phyloP scores from a whole-genome alignment of 192 early-diverging fungal genomes.

The Fimicolochytrium jonesii region DNA sequence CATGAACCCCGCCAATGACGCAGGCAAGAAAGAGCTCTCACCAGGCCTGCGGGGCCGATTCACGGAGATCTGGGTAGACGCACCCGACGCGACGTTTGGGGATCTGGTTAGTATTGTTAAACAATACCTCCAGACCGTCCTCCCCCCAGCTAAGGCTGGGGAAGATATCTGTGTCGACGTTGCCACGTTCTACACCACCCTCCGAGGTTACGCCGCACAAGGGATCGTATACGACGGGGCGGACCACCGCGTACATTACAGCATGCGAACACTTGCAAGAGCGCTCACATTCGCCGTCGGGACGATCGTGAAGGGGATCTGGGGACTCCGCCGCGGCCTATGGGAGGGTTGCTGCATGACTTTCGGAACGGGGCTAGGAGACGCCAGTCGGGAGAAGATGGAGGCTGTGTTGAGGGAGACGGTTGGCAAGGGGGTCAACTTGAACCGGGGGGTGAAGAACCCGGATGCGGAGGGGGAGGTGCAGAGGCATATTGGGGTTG shows the following conservation, averaged over 20 bases:
- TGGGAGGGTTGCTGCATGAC: slow-evolving; percentile 96
- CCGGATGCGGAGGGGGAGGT: slow-evolving; percentile 29
- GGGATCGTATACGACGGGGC: slow-evolving; percentile 87
- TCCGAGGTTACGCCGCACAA: slow-evolving; percentile 63
- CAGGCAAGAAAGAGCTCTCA: slow-evolving; percentile 93
- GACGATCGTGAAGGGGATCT: slow-evolving; percentile 62
- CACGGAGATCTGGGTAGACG: slow-evolving; percentile 92
- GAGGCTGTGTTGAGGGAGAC: slow-evolving; percentile 50
- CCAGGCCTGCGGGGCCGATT: slow-evolving; percentile 87
- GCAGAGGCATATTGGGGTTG: slow-evolving; percentile 62
- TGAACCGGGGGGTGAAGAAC: slow-evolving; percentile 56
- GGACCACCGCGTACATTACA: slow-evolving; percentile 81
- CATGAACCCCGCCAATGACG: slow-evolving; percentile 99
- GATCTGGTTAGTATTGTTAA: slow-evolving; percentile 81
- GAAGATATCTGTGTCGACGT: slow-evolving; percentile 64
- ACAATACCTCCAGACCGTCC: slow-evolving; percentile 58
- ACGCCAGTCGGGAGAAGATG: slow-evolving; percentile 59
- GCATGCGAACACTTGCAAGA: slow-evolving; percentile 87
- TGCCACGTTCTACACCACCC: slow-evolving; percentile 75
- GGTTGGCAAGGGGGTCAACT: slow-evolving; percentile 53
- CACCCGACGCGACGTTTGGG: slow-evolving; percentile 74
- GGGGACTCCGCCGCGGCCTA: slow-evolving; percentile 76
- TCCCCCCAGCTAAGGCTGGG: slow-evolving; percentile 46
- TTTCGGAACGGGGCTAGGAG: slow-evolving; percentile 83
- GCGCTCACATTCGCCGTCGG: slow-evolving; percentile 71